Conservation (phyloP, 73 alveolate genomes). For the Tetrahymena borealis region DNA sequence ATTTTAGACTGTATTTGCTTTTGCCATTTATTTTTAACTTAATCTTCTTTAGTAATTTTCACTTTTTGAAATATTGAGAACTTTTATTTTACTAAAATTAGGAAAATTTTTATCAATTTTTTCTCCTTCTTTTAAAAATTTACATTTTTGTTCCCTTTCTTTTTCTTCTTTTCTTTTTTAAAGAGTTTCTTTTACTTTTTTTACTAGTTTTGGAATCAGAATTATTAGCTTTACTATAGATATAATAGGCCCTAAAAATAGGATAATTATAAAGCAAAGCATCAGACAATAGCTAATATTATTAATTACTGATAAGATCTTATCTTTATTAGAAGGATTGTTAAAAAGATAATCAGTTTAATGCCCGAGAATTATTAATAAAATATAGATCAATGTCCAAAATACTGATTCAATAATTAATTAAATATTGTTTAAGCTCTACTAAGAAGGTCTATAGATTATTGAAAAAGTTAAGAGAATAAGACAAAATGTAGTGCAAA, state of each 20-base stretch:
- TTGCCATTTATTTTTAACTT: too few relatives aligned
- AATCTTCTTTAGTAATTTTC: too few relatives aligned
- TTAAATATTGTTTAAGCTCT: neutral
- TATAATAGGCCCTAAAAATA: neutral
- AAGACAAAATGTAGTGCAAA: neutral
- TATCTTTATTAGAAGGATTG: neutral
- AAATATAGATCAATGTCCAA: neutral
- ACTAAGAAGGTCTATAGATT: neutral
- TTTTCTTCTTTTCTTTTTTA: neutral
- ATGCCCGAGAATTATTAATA: neutral
- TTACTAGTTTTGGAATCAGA: neutral
- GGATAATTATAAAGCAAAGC: neutral
- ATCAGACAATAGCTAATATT: neutral
- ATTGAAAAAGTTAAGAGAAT: neutral
- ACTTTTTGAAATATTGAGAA: too few relatives aligned
- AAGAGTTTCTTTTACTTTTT: neutral
- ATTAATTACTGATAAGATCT: neutral
- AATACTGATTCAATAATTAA: neutral
- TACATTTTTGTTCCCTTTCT: too few relatives aligned
- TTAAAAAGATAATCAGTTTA: neutral
- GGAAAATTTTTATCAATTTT: too few relatives aligned
- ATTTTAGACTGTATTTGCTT: too few relatives aligned
- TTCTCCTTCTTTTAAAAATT: too few relatives aligned
- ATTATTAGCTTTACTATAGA: neutral
- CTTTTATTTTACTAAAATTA: too few relatives aligned